A percentile compares a stretch with the other conserved stretches of the same genome.
These are phyloP conservation scores for Podospora comata DNA, from an alignment of 495 filamentous ascomycete genomes.

Conservation along the genomic window DNA sequence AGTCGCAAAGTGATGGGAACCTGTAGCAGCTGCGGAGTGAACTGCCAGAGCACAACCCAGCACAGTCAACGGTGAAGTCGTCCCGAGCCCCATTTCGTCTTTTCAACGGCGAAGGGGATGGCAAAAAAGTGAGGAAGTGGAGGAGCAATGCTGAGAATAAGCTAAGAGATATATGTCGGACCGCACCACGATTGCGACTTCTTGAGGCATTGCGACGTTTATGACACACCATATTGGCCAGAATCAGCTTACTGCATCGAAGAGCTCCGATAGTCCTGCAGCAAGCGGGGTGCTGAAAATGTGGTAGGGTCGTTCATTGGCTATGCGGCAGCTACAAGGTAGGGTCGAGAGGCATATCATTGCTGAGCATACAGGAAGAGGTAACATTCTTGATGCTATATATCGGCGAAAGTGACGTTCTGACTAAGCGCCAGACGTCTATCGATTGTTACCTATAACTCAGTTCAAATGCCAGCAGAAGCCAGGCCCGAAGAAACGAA, in stretches of 20 bases:
- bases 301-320: conserved; percentile 4
- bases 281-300: neutral
- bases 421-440: neutral
- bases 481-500: too few relatives aligned
- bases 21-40: neutral
- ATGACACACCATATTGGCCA: neutral
- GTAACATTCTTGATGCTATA: neutral
- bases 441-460: neutral
- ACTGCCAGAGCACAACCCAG: neutral
- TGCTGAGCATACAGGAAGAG: neutral
- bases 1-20: neutral
- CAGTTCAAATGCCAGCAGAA: neutral
- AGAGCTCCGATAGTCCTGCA: neutral
- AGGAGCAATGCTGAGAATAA: neutral
- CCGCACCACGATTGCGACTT: neutral
- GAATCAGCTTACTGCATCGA: conserved; percentile 1
- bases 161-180: neutral
- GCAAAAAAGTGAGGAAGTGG: neutral
- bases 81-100: neutral
- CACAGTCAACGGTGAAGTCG: neutral
- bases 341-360: neutral
- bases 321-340: neutral
- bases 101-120: neutral
- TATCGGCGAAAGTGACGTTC: neutral
- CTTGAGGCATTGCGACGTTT: neutral